Evolutionary conservation across 2,329 filamentous ascomycete genomes (phyloP).

Genomic region (Parafenestella ontariensis): DNA sequence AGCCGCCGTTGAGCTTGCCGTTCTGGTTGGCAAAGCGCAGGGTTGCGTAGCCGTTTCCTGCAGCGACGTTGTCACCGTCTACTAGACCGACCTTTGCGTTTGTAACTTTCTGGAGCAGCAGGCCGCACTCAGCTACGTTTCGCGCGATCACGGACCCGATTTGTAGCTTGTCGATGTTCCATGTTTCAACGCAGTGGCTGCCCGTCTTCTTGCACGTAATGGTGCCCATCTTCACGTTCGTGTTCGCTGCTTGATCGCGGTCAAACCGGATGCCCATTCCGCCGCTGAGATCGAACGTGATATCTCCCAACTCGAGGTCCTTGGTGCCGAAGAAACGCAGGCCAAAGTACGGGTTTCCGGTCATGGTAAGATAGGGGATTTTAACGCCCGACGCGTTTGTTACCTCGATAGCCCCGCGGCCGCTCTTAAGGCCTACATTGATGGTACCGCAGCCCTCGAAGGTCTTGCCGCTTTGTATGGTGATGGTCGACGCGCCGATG

Average conservation of each 20-base stretch:
- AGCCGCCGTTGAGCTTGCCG: slow-evolving; percentile 58
- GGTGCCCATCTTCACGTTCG: slow-evolving; percentile 61
- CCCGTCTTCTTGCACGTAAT: slow-evolving; percentile 61
- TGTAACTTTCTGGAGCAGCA: slow-evolving; percentile 62
- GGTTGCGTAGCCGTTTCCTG: slow-evolving; percentile 63
- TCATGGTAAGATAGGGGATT: slow-evolving; percentile 65
- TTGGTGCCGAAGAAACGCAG: slow-evolving; percentile 62
- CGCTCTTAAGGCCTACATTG: slow-evolving; percentile 52
- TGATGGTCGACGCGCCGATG: slow-evolving; percentile 62
- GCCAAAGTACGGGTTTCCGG: slow-evolving; percentile 65
- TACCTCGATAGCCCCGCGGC: slow-evolving; percentile 63
- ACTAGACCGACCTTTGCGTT: slow-evolving; percentile 63
- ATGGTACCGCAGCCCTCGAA: slow-evolving; percentile 68
- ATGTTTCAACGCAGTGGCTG: slow-evolving; percentile 65
- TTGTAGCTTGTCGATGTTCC: slow-evolving; percentile 64
- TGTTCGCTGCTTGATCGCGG: slow-evolving; percentile 60
- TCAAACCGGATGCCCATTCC: slow-evolving; percentile 66
- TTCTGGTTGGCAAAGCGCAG: slow-evolving; percentile 66
- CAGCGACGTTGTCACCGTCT: slow-evolving; percentile 62
- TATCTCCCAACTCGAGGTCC: slow-evolving; percentile 58
- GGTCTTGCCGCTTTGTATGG: slow-evolving; percentile 60
- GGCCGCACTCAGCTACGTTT: slow-evolving; percentile 63
- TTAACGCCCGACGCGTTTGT: slow-evolving; percentile 57
- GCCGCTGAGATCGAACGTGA: slow-evolving; percentile 62
- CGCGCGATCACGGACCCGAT: slow-evolving; percentile 62